phyloP scores from a whole-genome alignment of 108 stramenopile genomes.

The Epithemia pelagica region DNA sequence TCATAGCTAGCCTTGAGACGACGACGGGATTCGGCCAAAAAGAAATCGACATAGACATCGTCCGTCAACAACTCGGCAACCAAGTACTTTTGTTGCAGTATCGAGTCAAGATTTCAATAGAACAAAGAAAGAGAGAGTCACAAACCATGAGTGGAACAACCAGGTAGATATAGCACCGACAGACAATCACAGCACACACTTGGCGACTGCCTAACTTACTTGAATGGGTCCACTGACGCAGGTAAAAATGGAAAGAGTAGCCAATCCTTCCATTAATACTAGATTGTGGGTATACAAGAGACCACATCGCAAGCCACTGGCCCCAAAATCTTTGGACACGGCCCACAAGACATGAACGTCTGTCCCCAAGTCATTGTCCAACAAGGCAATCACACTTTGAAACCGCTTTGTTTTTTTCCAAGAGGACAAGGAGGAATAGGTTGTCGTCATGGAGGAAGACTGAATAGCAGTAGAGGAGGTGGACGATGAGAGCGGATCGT shows the following conservation, averaged over 20 bases:
- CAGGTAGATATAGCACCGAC: neutral
- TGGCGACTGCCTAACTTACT: neutral
- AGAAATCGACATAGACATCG: slow-evolving; percentile 68
- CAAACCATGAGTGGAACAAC: neutral
- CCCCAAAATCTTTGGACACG: slow-evolving; percentile 89
- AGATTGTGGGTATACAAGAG: slow-evolving; percentile 81
- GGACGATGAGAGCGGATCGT: neutral
- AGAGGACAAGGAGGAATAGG: neutral
- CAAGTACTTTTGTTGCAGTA: slow-evolving; percentile 24
- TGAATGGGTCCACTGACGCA: slow-evolving; percentile 78
- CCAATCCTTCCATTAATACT: slow-evolving; percentile 35
- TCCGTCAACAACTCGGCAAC: slow-evolving; percentile 70
- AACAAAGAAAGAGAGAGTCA: neutral
- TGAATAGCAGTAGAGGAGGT: neutral
- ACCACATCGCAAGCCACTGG: slow-evolving; percentile 81
- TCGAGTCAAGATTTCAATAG: neutral
- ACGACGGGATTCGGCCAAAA: slow-evolving; percentile 47
- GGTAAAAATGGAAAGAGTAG: slow-evolving; percentile 52
- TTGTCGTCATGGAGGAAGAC: too few relatives aligned
- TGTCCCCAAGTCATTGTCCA: slow-evolving; percentile 64
- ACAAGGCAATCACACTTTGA: slow-evolving; percentile 51
- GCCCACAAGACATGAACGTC: slow-evolving; percentile 88
- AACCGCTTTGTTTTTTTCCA: slow-evolving; percentile 29
- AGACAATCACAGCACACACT: neutral
- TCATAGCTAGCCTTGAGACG: slow-evolving; percentile 49